Evolutionary conservation across 768 basidiomycete species (phyloP), one percentile per base, ranked within the genome.

Genomic region (Dioszegia hungarica): DNA sequence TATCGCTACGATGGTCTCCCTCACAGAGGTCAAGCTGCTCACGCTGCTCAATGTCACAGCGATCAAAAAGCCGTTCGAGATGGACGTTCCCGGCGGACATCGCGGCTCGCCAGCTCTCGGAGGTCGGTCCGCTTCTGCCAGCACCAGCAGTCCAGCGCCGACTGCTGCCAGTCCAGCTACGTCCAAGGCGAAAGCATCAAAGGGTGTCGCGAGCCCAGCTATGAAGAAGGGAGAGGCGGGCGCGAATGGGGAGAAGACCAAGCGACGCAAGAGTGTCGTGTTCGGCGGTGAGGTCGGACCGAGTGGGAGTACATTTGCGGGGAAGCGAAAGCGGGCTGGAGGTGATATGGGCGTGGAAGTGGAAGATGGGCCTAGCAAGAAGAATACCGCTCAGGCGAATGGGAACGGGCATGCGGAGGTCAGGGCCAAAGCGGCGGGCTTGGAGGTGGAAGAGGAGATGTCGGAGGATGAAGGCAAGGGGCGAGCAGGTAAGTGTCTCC

Each of bases 41-140:
- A 94, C 92, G 0, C 83, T 95, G 1, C 80, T 95, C 4, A 97
- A 95, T 71, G 88, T 92, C 2, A 90, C 89, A 31, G 88, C 89
- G 0, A 84, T 85, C 2, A 90, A 86, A 69, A 49, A 61, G 24
- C 74, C 74, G 19, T 41, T 62, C 14, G 72, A 70, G 17, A 53
- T 64, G 25, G 74, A 75, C 51, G 9, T 58, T 9, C 74, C 74
- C 24, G 74, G 74, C 11, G 74, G 68, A 25, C 60, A 70, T 46
- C 52, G 68, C 38, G 62, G 64, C 34, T 57, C 66, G 33, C 61
- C 52, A 29, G 38, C 41, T 34, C 38, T 54, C 29, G 44, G 37
- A 53, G 44, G 40, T 48, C 39, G 34, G 28, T 47, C 34, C 46
- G 36, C 38, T 24, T 36, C 44, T 22, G 24, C n/a, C 34, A 28